phyloP scores from a whole-genome alignment of 2,329 filamentous ascomycete genomes.

The Sclerotinia trifoliorum region DNA sequence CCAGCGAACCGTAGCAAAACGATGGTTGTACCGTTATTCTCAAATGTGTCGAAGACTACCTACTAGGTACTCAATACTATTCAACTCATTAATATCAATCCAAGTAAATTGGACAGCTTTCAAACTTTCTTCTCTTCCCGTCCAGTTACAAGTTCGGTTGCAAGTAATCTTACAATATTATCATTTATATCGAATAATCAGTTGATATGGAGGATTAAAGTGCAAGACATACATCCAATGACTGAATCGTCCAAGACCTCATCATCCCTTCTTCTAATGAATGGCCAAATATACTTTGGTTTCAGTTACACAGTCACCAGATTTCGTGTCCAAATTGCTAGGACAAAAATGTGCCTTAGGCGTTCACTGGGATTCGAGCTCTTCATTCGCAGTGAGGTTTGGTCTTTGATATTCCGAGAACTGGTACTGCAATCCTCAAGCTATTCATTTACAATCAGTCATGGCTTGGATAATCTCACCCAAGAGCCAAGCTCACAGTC shows the following conservation, averaged over 20 bases:
- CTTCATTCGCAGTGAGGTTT: background rate
- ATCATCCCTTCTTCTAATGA: background rate
- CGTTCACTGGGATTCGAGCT: background rate
- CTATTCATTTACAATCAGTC: background rate
- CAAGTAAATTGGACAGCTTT: background rate
- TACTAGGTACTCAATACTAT: too few species aligned
- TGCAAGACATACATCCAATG: background rate
- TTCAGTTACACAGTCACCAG: background rate
- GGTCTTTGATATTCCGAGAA: background rate
- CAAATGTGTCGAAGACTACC: too few species aligned
- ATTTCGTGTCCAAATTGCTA: background rate
- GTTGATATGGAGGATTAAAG: background rate
- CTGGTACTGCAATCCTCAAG: background rate
- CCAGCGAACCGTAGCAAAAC: background rate
- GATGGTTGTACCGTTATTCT: background rate
- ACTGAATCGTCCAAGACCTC: background rate
- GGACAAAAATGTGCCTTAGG: too few species aligned
- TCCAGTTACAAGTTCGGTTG: background rate
- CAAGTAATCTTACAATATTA: too few species aligned
- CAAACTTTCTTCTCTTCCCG: background rate
- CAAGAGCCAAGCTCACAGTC: background rate
- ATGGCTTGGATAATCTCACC: background rate
- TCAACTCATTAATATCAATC: background rate
- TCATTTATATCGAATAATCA: background rate
- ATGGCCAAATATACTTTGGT: background rate